Base-by-base conservation (phyloP, 331 rosid genomes). In the Stylosanthes scabra region DNA sequence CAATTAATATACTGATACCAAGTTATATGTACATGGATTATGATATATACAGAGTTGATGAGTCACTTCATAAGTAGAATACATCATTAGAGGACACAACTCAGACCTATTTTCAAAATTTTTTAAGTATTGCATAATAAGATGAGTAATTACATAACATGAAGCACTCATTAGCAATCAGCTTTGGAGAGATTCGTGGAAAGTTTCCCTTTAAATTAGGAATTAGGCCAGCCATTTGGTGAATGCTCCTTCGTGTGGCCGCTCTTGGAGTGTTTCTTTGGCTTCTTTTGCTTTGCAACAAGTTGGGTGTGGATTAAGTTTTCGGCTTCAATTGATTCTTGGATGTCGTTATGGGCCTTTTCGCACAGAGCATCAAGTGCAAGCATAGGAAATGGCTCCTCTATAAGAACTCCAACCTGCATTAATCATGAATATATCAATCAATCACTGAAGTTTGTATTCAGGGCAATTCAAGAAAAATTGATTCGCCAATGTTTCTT, bases 361-460 rank as follows among this genome's bases (percentile, higher is more conserved):
- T 45, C 61, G 74, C 98, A 90, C 65, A 88, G 86, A 2, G 84
- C 97, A 58, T 90, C 96, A 9, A 93, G 93, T 62, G 93, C 93
- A 58, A 90, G 96, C 93, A 88, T 84, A 20, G 98, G 84, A 83
- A 93, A 93, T 60, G 98, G 98, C 74, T 93, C 98, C 82, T 93
- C 98, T 68, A 93, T 93, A 15, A 93, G 98, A 78, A 90, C 98
- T 72, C 98, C 98, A 54, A 93, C 98, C 98, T 93, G 56, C 62
- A 71, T 4, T 52, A n/a, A 52, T 25, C 68, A 83, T 80, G 45
- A 72, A 58, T 66, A 63, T 47, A 72, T 46, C 56, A 20, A 68
- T 57, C 54, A 27, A 67, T 25, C 37, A 60, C 40, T 44, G 27
- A 12, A 44, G 46, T 63, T 70, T 45, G 42, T 45, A 42, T 70